Base-by-base conservation (phyloP, 768 basidiomycete species). In the Vararia minispora region DNA sequence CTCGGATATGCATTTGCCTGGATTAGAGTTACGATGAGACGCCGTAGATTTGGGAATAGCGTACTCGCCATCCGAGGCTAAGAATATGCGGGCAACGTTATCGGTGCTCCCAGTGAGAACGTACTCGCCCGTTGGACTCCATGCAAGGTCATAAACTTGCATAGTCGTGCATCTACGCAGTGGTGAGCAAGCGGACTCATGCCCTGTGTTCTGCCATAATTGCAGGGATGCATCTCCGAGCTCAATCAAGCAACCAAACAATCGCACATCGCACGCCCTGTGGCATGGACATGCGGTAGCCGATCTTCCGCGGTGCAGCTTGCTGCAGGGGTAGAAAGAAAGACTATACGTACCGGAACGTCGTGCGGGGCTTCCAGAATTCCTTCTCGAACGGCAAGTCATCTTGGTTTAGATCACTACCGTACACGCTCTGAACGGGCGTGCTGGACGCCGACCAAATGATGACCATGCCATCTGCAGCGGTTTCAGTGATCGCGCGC, bases 111-210 rank as follows among this genome's bases (percentile, higher is more conserved):
- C 95, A n/a, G 90, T 82, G 29, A 99, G 72, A 41, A 99, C 74
- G 47, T 87, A 94, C 46, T 92, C 87, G 23, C 94, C 90, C 13
- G 83, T 81, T 0, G 95, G 95, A 48, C 87, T 90, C 95, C 95
- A 99, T 0, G 91, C 89, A 18, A 99, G 66, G 53, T 99, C 95
- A 57, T 99, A 99, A 5, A 98, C 90, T 57, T 98, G 90, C 75
- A 92, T 88, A 4, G 81, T 80, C 2, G 90, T 87, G 48, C 87
- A 89, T 41, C 91, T 94, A 30, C 31, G 24, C 11, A 7, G 32
- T 20, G 24, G 10, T 17, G 12, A 24, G 27, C n/a, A n/a, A n/a
- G n/a, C n/a, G n/a, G n/a, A n/a, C n/a, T n/a, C n/a, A n/a, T n/a
- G n/a, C n/a, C n/a, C n/a, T n/a, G n/a, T n/a, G n/a, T n/a, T n/a